Conservation (phyloP, 495 filamentous ascomycete species). For the Parathielavia appendiculata region DNA sequence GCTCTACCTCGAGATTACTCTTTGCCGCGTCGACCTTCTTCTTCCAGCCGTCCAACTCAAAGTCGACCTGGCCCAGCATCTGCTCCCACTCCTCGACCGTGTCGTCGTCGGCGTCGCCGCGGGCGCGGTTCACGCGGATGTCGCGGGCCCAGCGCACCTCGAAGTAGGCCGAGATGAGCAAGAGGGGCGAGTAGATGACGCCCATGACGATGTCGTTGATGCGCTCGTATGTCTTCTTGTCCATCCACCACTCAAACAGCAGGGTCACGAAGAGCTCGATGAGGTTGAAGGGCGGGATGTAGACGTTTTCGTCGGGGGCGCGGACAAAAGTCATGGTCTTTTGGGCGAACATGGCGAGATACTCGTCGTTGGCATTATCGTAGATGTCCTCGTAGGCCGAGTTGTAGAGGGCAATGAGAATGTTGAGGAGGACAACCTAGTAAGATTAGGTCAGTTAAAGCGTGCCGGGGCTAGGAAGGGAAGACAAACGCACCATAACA, state of each 20-base stretch:
- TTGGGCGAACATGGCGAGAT: conserved; percentile 80
- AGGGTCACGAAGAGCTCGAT: conserved; percentile 80
- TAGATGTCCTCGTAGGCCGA: conserved; percentile 95
- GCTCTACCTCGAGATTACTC: conserved; percentile 71
- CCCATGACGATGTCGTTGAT: conserved; percentile 87
- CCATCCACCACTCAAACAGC: conserved; percentile 95
- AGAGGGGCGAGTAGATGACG: conserved; percentile 75
- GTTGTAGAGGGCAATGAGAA: conserved; percentile 95
- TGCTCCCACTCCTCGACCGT: conserved; percentile 90
- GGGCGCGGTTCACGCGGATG: conserved; percentile 64
- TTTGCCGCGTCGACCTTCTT: conserved; percentile 67
- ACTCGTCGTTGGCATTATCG: conserved; percentile 90
- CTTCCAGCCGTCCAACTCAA: conserved; percentile 74
- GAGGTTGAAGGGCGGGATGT: conserved; percentile 91
- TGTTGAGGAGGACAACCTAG: conserved; percentile 70
- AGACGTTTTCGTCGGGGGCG: conserved; percentile 96
- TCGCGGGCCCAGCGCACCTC: conserved; percentile 64
- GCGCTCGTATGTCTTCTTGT: conserved; percentile 58
- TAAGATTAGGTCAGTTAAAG: not conserved
- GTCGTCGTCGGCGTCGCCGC: conserved; percentile 89
- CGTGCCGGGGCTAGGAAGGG: not conserved
- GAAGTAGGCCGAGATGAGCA: conserved; percentile 70
- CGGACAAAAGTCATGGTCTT: conserved; percentile 96
- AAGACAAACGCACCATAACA: conserved; percentile 64
- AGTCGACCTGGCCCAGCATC: conserved; percentile 62